phyloP scores from a whole-genome alignment of 23 red algal genomes.

The Chondrus crispus region DNA sequence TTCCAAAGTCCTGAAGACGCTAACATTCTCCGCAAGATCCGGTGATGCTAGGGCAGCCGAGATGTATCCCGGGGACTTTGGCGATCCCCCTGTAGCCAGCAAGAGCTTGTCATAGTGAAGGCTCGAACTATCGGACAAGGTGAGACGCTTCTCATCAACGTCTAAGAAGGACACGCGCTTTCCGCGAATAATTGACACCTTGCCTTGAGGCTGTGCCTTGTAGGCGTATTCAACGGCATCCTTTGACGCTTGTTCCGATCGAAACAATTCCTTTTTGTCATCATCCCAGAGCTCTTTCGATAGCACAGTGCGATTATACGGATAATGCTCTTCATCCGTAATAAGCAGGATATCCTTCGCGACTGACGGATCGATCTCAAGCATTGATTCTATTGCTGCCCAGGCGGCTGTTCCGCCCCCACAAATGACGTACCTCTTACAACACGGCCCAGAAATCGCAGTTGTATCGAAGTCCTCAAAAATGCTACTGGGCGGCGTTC shows the following conservation, averaged over 20 bases:
- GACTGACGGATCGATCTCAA: neutral
- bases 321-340: constrained; percentile 43
- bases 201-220: neutral
- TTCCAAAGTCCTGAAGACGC: constrained; percentile 39
- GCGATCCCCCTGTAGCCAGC: constrained; percentile 62
- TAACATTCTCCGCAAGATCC: constrained; percentile 1
- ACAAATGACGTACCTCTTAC: constrained; percentile 49
- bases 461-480: constrained; percentile 1
- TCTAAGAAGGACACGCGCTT: neutral
- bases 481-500: neutral
- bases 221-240: constrained; percentile 32
- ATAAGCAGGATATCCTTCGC: constrained; percentile 54
- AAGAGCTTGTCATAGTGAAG: constrained; percentile 70
- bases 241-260: neutral
- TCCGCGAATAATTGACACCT: constrained; percentile 2
- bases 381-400: constrained; percentile 66
- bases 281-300: constrained; percentile 80
- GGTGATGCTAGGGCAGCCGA: constrained; percentile 3
- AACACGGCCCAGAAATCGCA: neutral
- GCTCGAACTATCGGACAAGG: neutral
- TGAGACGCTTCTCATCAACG: constrained; percentile 42
- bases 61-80: constrained; percentile 2
- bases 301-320: constrained; percentile 81
- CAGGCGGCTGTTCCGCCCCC: constrained; percentile 83
- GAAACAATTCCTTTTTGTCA: neutral